Evolutionary conservation across 2,329 filamentous ascomycete genomes (phyloP), one percentile per base, ranked within the genome.

Genomic region (Apiospora aurea): DNA sequence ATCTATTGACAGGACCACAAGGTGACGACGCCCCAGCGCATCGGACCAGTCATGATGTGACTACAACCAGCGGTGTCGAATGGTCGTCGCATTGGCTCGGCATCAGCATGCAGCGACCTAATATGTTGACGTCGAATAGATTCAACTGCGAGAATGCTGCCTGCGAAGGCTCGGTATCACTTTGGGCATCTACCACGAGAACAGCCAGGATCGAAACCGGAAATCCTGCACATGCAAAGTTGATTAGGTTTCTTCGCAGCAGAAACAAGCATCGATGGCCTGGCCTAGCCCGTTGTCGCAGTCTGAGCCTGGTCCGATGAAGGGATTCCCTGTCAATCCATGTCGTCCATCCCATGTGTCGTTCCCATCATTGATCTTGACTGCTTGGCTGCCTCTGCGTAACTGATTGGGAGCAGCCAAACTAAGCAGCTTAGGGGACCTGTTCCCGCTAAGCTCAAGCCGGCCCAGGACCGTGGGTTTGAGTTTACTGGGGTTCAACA

Each of bases 101-200:
- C 51, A 8, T 18, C 18, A 29, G 51, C 51, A 57, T 57, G 51
- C 51, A 57, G 51, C 51, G 26, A 57, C 51, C 24, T 34, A 34
- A 57, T 34, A 13, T 53, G 13, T 2, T 5, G 26, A 8, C 24
- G n/a, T 24, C 24, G 49, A 53, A 53, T 53, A 53, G 49, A 21
- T 47, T 47, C 44, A 18, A 18, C 4, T 14, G n/a, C 49, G 11
- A 8, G 18, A 29, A 26, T 13, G 24, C 14, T 57, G 51, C 51
- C 47, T 49, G 47, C 21, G 47, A 49, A 49, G 13, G 51, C 51
- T 57, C 51, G 51, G 51, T 57, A 57, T 29, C 51, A 57, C 51
- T 57, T 57, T 57, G 51, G 51, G 51, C 24, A 34, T 29, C 51
- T 4, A 29, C 51, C 51, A 34, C 24, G 51, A 57, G 5, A n/a